Conservation (phyloP, 2,329 filamentous ascomycete genomes). For the Monilinia laxa region DNA sequence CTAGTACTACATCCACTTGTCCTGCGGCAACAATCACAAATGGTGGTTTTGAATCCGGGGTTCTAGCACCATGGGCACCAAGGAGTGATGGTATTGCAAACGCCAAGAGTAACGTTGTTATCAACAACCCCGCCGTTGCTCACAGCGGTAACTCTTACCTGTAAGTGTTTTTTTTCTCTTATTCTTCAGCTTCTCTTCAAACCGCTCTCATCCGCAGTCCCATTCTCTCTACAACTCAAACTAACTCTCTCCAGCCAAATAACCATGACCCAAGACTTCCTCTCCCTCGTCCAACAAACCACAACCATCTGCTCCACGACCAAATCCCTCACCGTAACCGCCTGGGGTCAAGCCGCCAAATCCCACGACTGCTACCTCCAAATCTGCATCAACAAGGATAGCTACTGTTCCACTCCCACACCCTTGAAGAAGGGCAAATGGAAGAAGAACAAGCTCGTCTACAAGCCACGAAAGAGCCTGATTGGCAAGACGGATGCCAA, state of each 20-base stretch:
- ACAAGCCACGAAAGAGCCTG: conserved; percentile 3
- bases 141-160: conserved; percentile 12
- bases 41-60: conserved; percentile 18
- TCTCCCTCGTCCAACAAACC: conserved; percentile 17
- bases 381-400: conserved; percentile 20
- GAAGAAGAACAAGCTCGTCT: conserved; percentile 19
- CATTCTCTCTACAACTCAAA: not conserved
- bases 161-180: not conserved
- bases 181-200: not conserved
- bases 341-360: conserved; percentile 15
- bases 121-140: conserved; percentile 10
- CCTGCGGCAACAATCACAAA: conserved; percentile 18
- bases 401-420: conserved; percentile 6
- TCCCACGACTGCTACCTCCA: conserved; percentile 16
- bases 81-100: conserved; percentile 5
- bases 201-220: too few species aligned
- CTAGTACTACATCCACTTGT: conserved; percentile 13
- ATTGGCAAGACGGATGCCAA: not conserved
- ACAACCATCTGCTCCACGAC: conserved; percentile 17
- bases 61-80: conserved; percentile 15
- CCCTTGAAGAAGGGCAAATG: conserved; percentile 21
- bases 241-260: conserved; percentile 13
- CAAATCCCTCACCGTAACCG: conserved; percentile 1
- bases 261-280: conserved; percentile 11
- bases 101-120: conserved; percentile 14